Evolutionary conservation across 163 green algal genomes (phyloP).

Genomic region (Volvox carteri): DNA sequence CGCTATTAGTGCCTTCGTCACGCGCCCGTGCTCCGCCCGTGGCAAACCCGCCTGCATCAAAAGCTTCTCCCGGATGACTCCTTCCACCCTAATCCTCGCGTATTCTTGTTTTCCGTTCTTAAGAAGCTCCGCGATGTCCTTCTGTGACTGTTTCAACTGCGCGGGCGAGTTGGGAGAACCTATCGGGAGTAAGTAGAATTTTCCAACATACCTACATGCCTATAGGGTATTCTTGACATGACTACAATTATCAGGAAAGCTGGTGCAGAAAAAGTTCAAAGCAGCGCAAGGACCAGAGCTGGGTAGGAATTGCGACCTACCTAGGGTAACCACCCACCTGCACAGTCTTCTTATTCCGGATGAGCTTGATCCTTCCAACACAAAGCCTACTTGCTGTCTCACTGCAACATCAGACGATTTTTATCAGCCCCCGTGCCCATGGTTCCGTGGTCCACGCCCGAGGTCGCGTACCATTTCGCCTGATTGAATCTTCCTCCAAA

Average conservation of each 20-base stretch:
- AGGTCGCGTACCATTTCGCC: conserved; percentile 7
- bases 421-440: neutral
- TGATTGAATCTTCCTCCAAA: conserved; percentile 21
- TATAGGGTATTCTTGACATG: too few relatives aligned
- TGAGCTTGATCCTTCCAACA: conserved; percentile 43
- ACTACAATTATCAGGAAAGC: too few relatives aligned
- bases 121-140: conserved; percentile 82
- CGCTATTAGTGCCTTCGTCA: too few relatives aligned
- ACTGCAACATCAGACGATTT: neutral
- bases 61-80: conserved; percentile 82
- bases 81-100: conserved; percentile 88
- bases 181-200: too few relatives aligned
- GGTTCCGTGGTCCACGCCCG: neutral
- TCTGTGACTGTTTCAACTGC: conserved; percentile 53
- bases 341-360: conserved; percentile 51
- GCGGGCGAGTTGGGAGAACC: neutral
- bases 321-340: conserved; percentile 11
- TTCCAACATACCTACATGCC: too few relatives aligned
- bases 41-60: conserved; percentile 59
- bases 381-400: conserved; percentile 40
- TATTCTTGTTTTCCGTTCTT: conserved; percentile 81
- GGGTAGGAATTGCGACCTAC: neutral
- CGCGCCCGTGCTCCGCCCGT: too few relatives aligned
- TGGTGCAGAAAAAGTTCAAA: too few relatives aligned
- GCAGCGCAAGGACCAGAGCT: too few relatives aligned